Evolutionary conservation across 495 filamentous ascomycete species (phyloP), one percentile per base, ranked within the genome.

Genomic region (Penicillium paradoxum): DNA sequence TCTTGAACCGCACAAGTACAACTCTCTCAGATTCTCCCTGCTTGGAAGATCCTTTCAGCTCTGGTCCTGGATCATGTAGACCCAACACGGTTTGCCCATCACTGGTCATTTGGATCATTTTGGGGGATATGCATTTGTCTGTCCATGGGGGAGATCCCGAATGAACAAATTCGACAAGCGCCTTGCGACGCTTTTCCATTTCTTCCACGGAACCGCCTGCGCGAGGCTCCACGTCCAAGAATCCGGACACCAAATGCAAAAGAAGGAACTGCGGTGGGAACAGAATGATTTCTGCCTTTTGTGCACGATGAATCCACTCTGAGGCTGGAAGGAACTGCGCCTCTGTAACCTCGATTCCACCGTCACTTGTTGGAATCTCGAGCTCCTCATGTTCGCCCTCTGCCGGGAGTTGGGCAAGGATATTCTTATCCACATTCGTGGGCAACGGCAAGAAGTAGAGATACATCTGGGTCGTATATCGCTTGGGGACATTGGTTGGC

Each of bases 381-480:
- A 72, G 63, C 47, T 76, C 64, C 51, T 73, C 65, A 4, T 63
- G 53, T 45, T 71, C 64, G 7, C 69, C 71, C 42, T 73, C 67
- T 13, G 60, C 44, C 6, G 68, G 68, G 14, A 69, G 57, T 25
- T 66, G 64, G 11, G 60, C 42, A 11, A 70, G 61, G 9, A 70
- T 36, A 1, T 57, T 45, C 21, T 71, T 67, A 49, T 71, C 59
- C 18, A 70, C 66, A 11, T 76, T 70, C 1, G 75, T 58, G 4
- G 74, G 71, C 0, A 91, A 71, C 0, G 93, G 91, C n/a, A 96
- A 77, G 71, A 96, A 87, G 67, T 96, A 93, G 7, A 98, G 62
- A 64, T 97, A 98, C 91, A 98, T 96, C 64, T 96, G 90, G 7
- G 91, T 96, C 1, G 86, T 86, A 64, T 89, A 98, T 17, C 93